Evolutionary conservation across 176 grass and related monocot species (phyloP).

Genomic region (Triticum aestivum): DNA sequence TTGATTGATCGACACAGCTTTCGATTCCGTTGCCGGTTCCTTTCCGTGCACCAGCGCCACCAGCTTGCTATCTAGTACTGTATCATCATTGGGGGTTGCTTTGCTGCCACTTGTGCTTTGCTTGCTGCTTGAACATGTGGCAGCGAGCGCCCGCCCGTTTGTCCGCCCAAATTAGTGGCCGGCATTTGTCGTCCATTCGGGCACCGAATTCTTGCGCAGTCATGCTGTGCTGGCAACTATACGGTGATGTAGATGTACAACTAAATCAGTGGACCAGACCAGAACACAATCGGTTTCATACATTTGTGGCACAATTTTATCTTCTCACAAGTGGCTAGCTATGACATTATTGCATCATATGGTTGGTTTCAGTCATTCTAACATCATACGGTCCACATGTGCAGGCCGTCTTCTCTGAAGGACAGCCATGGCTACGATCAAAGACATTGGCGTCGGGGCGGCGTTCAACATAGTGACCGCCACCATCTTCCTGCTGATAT

Average conservation of each 20-base stretch:
- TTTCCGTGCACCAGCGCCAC: not conserved
- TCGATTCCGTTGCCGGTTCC: not conserved
- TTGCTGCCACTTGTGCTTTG: not conserved
- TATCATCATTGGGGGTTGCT: not conserved
- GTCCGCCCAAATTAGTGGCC: not conserved
- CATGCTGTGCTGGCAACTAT: not conserved
- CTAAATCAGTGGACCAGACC: not conserved
- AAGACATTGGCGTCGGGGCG: conserved; percentile 65
- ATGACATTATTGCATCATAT: not conserved
- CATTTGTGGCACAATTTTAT: not conserved
- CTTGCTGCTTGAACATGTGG: not conserved
- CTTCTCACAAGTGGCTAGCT: not conserved
- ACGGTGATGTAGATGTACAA: not conserved
- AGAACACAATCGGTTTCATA: not conserved
- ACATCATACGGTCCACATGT: not conserved
- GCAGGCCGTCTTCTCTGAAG: conserved; percentile 25
- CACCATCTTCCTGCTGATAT: conserved; percentile 64
- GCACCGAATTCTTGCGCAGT: not conserved
- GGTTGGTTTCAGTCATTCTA: not conserved
- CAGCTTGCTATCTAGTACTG: not conserved
- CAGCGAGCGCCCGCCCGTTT: not conserved
- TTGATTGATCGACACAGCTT: not conserved
- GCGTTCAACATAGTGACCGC: conserved; percentile 64
- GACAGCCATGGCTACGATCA: conserved; percentile 51
- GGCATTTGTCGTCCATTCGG: not conserved